Evolutionary conservation across 495 filamentous ascomycete genomes (phyloP).

Genomic region (Hyphodiscus hymeniophilus): DNA sequence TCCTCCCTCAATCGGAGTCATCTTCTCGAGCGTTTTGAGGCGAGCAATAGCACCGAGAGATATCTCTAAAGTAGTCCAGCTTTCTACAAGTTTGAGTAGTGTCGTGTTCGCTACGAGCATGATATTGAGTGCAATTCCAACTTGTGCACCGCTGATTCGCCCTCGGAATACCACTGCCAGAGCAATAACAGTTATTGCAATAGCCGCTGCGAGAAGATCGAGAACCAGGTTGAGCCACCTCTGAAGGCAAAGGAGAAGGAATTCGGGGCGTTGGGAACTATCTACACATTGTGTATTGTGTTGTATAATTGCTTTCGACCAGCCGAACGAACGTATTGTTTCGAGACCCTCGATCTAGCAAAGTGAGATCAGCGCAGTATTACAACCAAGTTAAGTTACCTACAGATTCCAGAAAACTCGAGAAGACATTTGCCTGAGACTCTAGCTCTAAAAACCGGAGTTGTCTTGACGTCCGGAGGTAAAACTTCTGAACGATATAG

Average conservation of each 20-base stretch:
- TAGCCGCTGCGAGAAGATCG: conserved; percentile 33
- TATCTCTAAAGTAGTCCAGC: conserved; percentile 29
- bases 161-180: conserved; percentile 28
- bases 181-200: conserved; percentile 33
- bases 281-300: conserved; percentile 47
- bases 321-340: conserved; percentile 44
- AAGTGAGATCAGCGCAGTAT: neutral
- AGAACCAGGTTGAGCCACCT: conserved; percentile 43
- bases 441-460: conserved; percentile 48
- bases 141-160: conserved; percentile 35
- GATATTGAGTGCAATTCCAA: conserved; percentile 44
- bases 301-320: conserved; percentile 33
- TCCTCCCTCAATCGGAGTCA: neutral
- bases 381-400: conserved; percentile 9
- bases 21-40: conserved; percentile 20
- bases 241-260: conserved; percentile 43
- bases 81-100: conserved; percentile 20
- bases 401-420: conserved; percentile 40
- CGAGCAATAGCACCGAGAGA: conserved; percentile 31
- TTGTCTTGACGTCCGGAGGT: conserved; percentile 52
- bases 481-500: conserved; percentile 48
- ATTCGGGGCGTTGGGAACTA: conserved; percentile 38
- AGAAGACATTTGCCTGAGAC: conserved; percentile 28
- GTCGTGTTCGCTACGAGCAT: conserved; percentile 23
- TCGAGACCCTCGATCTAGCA: conserved; percentile 29